Evolutionary conservation across 345 rosid genomes (phyloP).

Genomic region (Populus ilicifolia): DNA sequence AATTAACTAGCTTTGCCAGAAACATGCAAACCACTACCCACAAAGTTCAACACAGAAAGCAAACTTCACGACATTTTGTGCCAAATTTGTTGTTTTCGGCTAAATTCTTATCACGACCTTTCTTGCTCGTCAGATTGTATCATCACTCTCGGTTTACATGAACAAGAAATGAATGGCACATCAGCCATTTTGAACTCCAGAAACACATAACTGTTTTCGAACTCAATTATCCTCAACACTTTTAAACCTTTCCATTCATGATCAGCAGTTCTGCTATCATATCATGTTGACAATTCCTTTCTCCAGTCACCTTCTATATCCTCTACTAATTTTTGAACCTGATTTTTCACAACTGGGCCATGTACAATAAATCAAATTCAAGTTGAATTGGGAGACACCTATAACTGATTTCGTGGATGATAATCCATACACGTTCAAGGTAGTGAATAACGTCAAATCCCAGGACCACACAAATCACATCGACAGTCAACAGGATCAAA

Average conservation of each 20-base stretch:
- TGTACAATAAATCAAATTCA: neutral
- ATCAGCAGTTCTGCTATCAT: too few relatives aligned
- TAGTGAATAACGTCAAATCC: neutral
- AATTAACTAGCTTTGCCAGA: neutral
- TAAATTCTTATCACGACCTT: neutral
- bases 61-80: neutral
- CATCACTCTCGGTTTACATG: slow-evolving; percentile 2
- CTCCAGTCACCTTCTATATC: too few relatives aligned
- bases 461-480: slow-evolving; percentile 25
- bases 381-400: neutral
- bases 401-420: neutral
- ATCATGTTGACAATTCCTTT: too few relatives aligned
- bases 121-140: neutral
- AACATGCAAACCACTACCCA: neutral
- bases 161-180: too few relatives aligned
- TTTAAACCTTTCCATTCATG: too few relatives aligned
- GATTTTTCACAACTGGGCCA: neutral
- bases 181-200: too few relatives aligned
- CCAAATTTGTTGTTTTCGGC: neutral
- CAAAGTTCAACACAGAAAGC: neutral
- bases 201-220: too few relatives aligned
- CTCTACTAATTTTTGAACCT: neutral
- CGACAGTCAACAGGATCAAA: neutral
- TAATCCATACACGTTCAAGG: slow-evolving; percentile 11
- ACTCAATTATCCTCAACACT: too few relatives aligned